Evolutionary conservation across 176 grass and related monocot genomes (phyloP), one percentile per base, ranked within the genome.

Genomic region (Ananas comosus): DNA sequence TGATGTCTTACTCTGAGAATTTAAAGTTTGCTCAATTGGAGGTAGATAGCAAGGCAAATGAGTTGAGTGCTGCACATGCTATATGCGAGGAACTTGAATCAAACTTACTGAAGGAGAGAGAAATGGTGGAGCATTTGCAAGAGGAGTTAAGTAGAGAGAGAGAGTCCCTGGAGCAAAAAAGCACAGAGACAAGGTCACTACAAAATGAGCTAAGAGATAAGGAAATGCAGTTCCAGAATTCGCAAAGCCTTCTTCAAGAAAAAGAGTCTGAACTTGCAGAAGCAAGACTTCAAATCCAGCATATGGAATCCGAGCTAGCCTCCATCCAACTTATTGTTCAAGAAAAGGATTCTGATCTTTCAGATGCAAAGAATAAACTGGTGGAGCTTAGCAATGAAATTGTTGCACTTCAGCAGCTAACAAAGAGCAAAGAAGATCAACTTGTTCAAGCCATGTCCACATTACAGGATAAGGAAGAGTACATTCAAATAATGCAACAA

Each of bases 181-280:
- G 81, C 14, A 25, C 73, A 77, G 76, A 90, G 58, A 72, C 90
- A 48, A 61, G 51, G 7, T 82, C 87, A 56, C 91, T 96, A 56
- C 86, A 79, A 72, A 76, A 80, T 73, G 84, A 90, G 63, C 71
- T 96, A 47, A 53, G 65, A 52, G 79, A 83, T 58, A 91, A 88
- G 23, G 80, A 91, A 73, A 64, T 75, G 18, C 84, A 81, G 33
- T 85, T 80, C 68, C 23, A 70, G 61, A 81, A 73, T 74, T 78
- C 83, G 58, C 73, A 85, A 83, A 85, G 86, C 16, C 77, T 83
- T 79, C 83, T 91, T 68, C 56, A 83, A 71, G 27, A 59, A 53
- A 85, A 85, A 70, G 91, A 96, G 80, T 83, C 82, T 53, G 91
- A 91, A 66, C 53, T 96, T 67, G 70, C 82, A 66, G 82, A 88